These are phyloP conservation scores for Cordyceps cicadae DNA, from an alignment of 2,329 filamentous ascomycete genomes.

Conservation along the genomic window DNA sequence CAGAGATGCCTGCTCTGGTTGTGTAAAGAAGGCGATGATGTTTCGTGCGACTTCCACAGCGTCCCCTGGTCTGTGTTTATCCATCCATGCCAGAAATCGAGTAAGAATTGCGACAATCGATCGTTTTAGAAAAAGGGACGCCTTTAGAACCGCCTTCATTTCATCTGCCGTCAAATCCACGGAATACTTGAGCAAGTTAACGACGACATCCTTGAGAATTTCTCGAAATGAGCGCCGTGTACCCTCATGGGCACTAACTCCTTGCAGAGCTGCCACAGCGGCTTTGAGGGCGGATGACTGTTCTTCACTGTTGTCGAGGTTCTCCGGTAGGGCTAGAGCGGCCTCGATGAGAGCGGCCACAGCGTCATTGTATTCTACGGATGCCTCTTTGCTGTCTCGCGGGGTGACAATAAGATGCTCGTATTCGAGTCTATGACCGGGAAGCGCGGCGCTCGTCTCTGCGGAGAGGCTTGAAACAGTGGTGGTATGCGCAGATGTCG, in stretches of 20 bases:
- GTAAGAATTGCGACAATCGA: not conserved
- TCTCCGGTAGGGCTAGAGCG: not conserved
- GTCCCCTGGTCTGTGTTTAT: not conserved
- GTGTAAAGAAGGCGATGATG: not conserved
- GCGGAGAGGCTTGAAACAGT: not conserved
- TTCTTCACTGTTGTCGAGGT: not conserved
- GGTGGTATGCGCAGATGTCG: not conserved
- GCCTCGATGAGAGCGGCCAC: not conserved
- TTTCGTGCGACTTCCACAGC: not conserved
- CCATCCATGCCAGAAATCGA: slow-evolving; percentile 1
- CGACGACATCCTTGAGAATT: not conserved
- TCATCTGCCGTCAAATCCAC: not conserved
- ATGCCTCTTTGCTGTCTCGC: not conserved
- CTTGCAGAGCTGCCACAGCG: not conserved
- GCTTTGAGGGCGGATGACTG: not conserved
- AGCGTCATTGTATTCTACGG: not conserved
- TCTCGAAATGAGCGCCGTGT: not conserved
- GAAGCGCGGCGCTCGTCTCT: not conserved
- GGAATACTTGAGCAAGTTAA: not conserved
- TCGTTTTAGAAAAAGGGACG: not conserved
- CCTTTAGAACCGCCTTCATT: not conserved
- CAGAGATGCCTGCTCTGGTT: not conserved
- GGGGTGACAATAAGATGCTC: not conserved
- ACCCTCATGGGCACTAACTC: not conserved
- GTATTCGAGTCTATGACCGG: not conserved